Evolutionary conservation across 768 basidiomycete genomes (phyloP), one percentile per base, ranked within the genome.

Genomic region (Chiua virens): DNA sequence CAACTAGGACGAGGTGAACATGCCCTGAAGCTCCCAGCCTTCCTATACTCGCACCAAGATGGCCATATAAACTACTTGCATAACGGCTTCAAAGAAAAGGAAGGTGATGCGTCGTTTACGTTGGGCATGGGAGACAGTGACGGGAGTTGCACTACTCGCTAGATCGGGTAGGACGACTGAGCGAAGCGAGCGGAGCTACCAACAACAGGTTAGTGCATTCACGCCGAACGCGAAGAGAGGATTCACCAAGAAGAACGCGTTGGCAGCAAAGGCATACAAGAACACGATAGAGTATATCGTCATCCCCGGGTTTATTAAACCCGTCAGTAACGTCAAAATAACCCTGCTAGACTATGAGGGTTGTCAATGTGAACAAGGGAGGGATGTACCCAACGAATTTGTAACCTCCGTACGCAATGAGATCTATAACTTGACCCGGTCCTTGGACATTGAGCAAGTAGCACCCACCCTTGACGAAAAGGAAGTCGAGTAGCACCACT

Each of bases 331-430:
- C 3, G 89, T 85, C 13, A 87, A 70, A 58, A 97, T 95, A 36
- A 98, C 91, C 2, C 94, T 95, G 54, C n/a, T 4, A 54, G 10
- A 32, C 2, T 9, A 15, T 61, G 42, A 59, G 34, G 2, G 8
- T n/a, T n/a, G n/a, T n/a, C n/a, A 4, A 1, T 4, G 15, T 5
- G 10, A 17, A 51, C 36, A 28, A 34, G 38, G 3, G 17, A 35
- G 28, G 4, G 4, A 43, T 85, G 25, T 56, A 93, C 92, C 92
- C 96, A 25, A 98, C 91, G 61, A 99, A 98, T 65, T 99, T 98
- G 73, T 98, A 98, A 0, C 97, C 96, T 5, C 87, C 89, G 65
- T 98, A 98, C 1, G 95, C 90, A 27, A 97, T 72, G 42, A 98
- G 71, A 63, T 97, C 93, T 5, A 89, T 78, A 21, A 90, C 79